Conservation (phyloP, 2,329 filamentous ascomycete genomes). For the Juglanconis sp. region DNA sequence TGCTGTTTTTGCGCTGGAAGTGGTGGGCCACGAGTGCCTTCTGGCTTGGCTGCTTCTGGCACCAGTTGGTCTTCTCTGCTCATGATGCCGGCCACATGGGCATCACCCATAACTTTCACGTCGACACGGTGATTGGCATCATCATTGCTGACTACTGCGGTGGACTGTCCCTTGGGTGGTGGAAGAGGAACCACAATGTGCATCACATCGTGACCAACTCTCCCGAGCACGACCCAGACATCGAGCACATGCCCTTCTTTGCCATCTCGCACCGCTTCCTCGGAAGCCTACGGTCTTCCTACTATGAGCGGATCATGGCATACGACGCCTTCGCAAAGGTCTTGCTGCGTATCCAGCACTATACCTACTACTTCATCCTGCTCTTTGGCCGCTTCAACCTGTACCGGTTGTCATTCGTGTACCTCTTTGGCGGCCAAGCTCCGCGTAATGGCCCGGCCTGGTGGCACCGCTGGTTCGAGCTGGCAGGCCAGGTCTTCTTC, state of each 20-base stretch:
- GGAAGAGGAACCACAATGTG: slow-evolving; percentile 95
- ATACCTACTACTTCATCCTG: slow-evolving; percentile 79
- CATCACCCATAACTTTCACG: slow-evolving; percentile 85
- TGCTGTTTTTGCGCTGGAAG: slow-evolving; percentile 57
- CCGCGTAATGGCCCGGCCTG: slow-evolving; percentile 73
- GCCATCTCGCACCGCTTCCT: slow-evolving; percentile 82
- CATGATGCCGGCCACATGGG: slow-evolving; percentile 98
- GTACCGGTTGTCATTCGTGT: slow-evolving; percentile 77
- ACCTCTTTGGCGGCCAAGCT: slow-evolving; percentile 66
- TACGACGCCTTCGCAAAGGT: slow-evolving; percentile 74
- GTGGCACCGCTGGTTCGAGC: slow-evolving; percentile 82
- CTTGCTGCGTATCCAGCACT: slow-evolving; percentile 71
- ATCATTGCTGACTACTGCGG: slow-evolving; percentile 86
- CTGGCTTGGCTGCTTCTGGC: slow-evolving; percentile 83
- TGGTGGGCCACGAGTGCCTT: slow-evolving; percentile 70
- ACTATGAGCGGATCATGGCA: slow-evolving; percentile 76
- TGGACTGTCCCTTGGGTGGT: slow-evolving; percentile 90
- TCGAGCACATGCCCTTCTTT: slow-evolving; percentile 86
- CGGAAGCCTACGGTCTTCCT: slow-evolving; percentile 69
- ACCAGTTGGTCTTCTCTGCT: slow-evolving; percentile 88
- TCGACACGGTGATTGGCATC: slow-evolving; percentile 84
- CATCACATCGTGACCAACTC: slow-evolving; percentile 96
- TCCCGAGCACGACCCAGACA: slow-evolving; percentile 93
- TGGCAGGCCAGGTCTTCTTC: slow-evolving; percentile 73
- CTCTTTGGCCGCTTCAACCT: slow-evolving; percentile 83